These are phyloP conservation scores for Syncephalastrum sp. DNA, from an alignment of 371 early-diverging fungal species.

Conservation along the genomic window DNA sequence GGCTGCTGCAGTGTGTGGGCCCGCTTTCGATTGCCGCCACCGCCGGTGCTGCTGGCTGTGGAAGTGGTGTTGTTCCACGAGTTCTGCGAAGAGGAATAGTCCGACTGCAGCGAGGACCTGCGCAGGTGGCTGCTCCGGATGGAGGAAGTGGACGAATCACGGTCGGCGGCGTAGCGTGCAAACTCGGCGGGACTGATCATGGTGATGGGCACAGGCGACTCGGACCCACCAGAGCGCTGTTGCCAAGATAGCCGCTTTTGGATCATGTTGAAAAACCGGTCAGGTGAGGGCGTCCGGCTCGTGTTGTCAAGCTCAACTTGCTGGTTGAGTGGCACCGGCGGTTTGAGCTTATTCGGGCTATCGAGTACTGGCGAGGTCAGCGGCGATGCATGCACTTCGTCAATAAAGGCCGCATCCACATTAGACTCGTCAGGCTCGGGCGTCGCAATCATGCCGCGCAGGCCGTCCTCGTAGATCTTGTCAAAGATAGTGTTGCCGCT, in stretches of 20 bases:
- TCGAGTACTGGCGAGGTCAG: conserved; percentile 13
- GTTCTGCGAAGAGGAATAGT: conserved; percentile 28
- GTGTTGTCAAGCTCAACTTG: conserved; percentile 8
- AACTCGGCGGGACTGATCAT: conserved; percentile 29
- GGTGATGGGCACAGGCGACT: conserved; percentile 22
- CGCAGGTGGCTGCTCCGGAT: conserved; percentile 43
- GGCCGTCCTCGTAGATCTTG: conserved; percentile 56
- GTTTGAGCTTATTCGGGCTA: conserved; percentile 11
- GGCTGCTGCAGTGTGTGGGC: conserved; percentile 28
- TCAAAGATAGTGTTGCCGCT: conserved; percentile 54
- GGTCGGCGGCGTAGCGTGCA: conserved; percentile 34
- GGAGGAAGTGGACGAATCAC: conserved; percentile 44
- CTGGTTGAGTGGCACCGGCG: conserved; percentile 16
- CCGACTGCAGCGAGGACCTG: conserved; percentile 42
- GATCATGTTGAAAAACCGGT: conserved; percentile 44
- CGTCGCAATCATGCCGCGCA: conserved; percentile 39
- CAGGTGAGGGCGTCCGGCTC: conserved; percentile 41
- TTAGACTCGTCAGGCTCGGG: conserved; percentile 15
- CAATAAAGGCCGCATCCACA: conserved; percentile 9
- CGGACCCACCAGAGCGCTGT: conserved; percentile 16
- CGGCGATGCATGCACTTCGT: conserved; percentile 10
- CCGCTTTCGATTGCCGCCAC: conserved; percentile 19
- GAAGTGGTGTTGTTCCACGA: conserved; percentile 12
- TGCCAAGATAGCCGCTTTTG: conserved; percentile 39
- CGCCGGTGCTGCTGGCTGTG: not conserved